Evolutionary conservation across 2,329 filamentous ascomycete genomes (phyloP), one percentile per base, ranked within the genome.

Genomic region (Penicillium thymicola): DNA sequence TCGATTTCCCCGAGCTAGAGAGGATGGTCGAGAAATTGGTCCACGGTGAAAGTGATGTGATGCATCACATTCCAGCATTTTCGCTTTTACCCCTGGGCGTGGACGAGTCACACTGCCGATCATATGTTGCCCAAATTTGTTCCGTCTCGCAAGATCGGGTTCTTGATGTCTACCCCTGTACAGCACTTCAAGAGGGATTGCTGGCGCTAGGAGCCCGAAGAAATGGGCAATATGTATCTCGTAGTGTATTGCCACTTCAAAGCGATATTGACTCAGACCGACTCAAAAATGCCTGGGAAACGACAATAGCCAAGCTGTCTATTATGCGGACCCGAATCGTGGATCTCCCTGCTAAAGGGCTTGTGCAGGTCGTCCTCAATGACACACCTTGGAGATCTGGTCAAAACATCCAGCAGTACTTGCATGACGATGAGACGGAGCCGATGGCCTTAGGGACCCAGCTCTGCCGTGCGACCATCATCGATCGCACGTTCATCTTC

Each of bases 301-400:
- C 8, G 18, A 38, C 30, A 34, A 25, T 30, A 6, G 42, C 41
- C 5, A 25, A 23, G 9, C 23, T 23, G 9, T 30, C 51, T 16
- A 53, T 46, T 8, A n/a, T 53, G 25, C 32, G 51, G 5, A 53
- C 51, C 10, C 51, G 51, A 28, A 53, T 53, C 7, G 42, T 53
- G 10, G 42, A 44, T 28, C 25, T 53, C 9, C 30, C 51, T 2
- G 34, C 25, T 9, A 32, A 46, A 18, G 51, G 42, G 5, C 32
- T 53, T 21, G 34, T 53, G 32, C 51, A 53, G 25, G 51, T 32
- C 7, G 27, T 53, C 13, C 41, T 53, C 10, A n/a, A 46, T 18
- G 49, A 51, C 9, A 46, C n/a, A 9, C 44, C 28, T 5, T 46
- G 44, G 44, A 32, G 44, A 11, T 46, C 18, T 11, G 44, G 44